A percentile compares a stretch with the other conserved stretches of the same genome.
Evolutionary conservation across 192 early-diverging fungal species (phyloP).

Genomic region (Linnemannia elongata): DNA sequence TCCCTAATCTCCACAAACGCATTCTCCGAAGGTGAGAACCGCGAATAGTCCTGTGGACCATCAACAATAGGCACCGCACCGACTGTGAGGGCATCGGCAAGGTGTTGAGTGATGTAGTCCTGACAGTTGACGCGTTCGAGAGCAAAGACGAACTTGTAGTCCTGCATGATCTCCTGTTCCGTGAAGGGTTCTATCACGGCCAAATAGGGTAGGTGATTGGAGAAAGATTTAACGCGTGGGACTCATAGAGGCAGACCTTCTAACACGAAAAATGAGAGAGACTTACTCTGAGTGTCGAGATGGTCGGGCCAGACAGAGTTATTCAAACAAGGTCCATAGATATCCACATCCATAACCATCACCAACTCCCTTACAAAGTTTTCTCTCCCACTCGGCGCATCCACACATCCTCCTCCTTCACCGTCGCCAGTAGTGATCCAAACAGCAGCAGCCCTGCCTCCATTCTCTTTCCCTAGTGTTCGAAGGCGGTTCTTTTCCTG

Average conservation of each 20-base stretch:
- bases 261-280: neutral
- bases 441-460: constrained; percentile 15
- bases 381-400: constrained; percentile 24
- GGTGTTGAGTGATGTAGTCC: constrained; percentile 26
- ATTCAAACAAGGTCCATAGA: constrained; percentile 30
- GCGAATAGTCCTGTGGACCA: constrained; percentile 30
- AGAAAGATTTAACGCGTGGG: too few relatives aligned
- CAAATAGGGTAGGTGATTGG: too few relatives aligned
- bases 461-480: neutral
- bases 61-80: constrained; percentile 41
- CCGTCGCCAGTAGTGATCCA: neutral
- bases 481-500: constrained; percentile 26
- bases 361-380: constrained; percentile 28
- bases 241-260: neutral
- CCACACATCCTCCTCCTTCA: neutral
- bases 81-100: constrained; percentile 24
- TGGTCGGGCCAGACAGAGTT: constrained; percentile 31
- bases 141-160: constrained; percentile 41
- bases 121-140: constrained; percentile 35
- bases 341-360: constrained; percentile 41
- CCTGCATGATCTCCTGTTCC: constrained; percentile 21
- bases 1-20: constrained; percentile 16
- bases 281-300: constrained; percentile 2
- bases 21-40: constrained; percentile 21
- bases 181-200: constrained; percentile 9